Evolutionary conservation across 768 basidiomycete species (phyloP), one percentile per base, ranked within the genome.

Genomic region (Cubamyces sp.): DNA sequence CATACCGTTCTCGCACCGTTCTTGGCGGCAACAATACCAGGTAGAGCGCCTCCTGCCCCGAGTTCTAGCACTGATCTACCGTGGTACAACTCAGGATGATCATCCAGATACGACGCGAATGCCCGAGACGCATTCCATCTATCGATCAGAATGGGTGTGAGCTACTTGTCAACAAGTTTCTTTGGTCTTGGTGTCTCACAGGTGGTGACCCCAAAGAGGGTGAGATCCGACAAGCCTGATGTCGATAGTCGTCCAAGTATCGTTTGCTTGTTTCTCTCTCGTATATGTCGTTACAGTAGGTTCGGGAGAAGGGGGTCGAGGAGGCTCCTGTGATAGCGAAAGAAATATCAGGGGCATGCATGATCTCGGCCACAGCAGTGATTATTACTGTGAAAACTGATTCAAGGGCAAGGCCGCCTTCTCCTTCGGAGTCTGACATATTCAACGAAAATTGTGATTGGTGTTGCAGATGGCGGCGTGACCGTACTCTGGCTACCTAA

Each of bases 11-110:
- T 69, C 0, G 94, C 94, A 0, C 88, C 90, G 60, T 86, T 87
- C 42, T 87, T 82, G 0, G 82, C 84, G 0, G 88, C 78, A 2
- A 96, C 83, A 7, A 99, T 79, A 3, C 91, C 86, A 0, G 97
- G 97, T 6, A 98, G 78, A 2, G 88, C 96, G 1, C 93, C 96
- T 0, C 95, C 97, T 0, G 97, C 97, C 0, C 97, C 97, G 0
- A 98, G 84, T 73, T 99, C 97, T 1, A 98, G 78, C 0, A 98
- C 86, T 25, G 68, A 73, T 8, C 74, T 77, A 6, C 75, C 74
- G 0, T 66, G 67, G 47, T 84, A 87, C 0, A 88, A 66, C 0
- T 79, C 72, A 0, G 69, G 68, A 56, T 87, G 79, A 12, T 74
- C 72, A 62, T 92, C 90, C 1, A 92, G 77, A 70, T 86, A 91